These are phyloP conservation scores for Colletotrichum sp. DNA, from an alignment of 2,329 filamentous ascomycete genomes.

Conservation along the genomic window DNA sequence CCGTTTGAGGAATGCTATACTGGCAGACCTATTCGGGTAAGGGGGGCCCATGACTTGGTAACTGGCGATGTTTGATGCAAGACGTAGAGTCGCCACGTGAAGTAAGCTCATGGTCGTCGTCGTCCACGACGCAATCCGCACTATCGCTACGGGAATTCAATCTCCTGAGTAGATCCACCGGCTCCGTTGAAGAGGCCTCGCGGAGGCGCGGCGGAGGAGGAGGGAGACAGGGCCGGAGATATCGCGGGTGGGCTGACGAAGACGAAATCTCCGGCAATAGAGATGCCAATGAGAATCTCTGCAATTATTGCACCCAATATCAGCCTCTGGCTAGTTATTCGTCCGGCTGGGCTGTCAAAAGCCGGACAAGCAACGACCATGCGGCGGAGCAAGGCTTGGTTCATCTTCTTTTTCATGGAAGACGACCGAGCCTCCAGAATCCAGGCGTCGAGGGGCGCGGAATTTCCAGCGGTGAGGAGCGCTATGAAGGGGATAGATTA, in stretches of 20 bases:
- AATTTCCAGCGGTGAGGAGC: neutral
- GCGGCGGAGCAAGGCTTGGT: neutral
- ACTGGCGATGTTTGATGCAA: neutral
- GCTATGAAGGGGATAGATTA: conserved; percentile 13
- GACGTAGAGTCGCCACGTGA: neutral
- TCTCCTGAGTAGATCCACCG: neutral
- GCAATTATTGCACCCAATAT: neutral
- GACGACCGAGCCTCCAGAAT: neutral
- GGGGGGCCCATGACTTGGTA: neutral
- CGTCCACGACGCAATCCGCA: neutral
- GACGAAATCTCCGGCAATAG: neutral
- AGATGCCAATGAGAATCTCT: neutral
- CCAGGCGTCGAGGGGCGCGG: neutral
- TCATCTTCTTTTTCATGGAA: neutral
- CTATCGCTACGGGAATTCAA: neutral
- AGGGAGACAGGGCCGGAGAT: neutral
- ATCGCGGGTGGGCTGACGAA: neutral
- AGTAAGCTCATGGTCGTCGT: neutral
- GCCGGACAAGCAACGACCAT: neutral
- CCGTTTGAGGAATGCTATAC: neutral
- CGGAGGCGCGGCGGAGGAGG: neutral
- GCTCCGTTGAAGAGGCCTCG: neutral
- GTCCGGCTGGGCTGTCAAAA: neutral
- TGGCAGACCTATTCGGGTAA: neutral
- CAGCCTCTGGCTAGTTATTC: neutral